phyloP scores from a whole-genome alignment of 805 yeast genomes.

The Ogataea kodamae region DNA sequence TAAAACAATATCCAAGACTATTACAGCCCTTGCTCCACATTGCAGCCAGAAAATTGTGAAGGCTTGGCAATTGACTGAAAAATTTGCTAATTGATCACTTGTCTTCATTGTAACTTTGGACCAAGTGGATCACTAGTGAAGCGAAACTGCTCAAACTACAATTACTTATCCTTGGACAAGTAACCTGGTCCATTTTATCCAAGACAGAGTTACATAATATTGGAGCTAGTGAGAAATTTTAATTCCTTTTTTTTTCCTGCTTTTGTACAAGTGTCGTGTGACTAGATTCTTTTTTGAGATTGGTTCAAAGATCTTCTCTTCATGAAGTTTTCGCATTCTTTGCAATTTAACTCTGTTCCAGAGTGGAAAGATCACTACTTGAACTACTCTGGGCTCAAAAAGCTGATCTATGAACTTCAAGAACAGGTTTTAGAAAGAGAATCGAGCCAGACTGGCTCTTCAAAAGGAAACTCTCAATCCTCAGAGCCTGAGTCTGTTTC shows the following conservation, averaged over 20 bases:
- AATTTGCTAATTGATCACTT: no score
- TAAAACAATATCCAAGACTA: no score
- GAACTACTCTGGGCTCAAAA: slow-evolving; percentile 49
- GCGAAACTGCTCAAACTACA: no score
- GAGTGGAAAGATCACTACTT: slow-evolving; percentile 49
- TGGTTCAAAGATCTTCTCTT: slow-evolving; percentile 4
- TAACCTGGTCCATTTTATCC: no score
- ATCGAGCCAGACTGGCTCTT: slow-evolving; percentile 18
- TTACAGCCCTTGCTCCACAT: no score
- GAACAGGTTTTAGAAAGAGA: slow-evolving; percentile 25
- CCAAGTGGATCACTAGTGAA: no score
- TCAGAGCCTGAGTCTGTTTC: slow-evolving; percentile 17
- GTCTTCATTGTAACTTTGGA: no score
- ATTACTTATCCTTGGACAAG: no score
- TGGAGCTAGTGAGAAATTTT: no score
- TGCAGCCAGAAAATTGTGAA: no score
- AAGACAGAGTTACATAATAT: no score
- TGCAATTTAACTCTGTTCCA: slow-evolving; percentile 51
- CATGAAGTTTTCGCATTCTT: slow-evolving; percentile 50
- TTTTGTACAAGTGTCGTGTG: slow-evolving; percentile 21
- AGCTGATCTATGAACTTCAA: slow-evolving; percentile 53
- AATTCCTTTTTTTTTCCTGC: slow-evolving; percentile 19
- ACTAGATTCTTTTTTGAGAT: slow-evolving; percentile 5
- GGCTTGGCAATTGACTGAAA: no score
- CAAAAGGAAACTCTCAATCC: slow-evolving; percentile 13